phyloP scores from a whole-genome alignment of 1,284 basidiomycete species.

The Cutaneotrichosporon spelunceum region DNA sequence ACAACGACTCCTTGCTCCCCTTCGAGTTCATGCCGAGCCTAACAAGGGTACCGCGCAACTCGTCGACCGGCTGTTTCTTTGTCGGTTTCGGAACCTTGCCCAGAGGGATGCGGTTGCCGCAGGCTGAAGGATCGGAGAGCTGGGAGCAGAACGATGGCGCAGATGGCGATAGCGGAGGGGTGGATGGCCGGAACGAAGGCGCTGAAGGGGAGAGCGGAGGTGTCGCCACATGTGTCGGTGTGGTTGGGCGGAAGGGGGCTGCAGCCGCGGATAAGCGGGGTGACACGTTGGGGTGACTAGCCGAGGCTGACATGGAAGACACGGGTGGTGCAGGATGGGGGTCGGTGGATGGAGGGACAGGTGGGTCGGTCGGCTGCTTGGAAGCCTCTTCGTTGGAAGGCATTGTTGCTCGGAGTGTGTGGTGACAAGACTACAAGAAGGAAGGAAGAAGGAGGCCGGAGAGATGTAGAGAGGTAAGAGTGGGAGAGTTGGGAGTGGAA shows the following conservation, averaged over 20 bases:
- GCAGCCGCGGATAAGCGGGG: not conserved
- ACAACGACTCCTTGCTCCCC: slow-evolving; percentile 51
- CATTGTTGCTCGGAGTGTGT: not conserved
- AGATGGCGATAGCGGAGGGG: not conserved
- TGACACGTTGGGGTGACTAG: not conserved
- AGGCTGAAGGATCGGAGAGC: not conserved
- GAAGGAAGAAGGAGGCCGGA: not conserved
- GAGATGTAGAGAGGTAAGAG: not conserved
- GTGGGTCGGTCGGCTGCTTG: not conserved
- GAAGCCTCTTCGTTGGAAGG: not conserved
- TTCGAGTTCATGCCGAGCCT: slow-evolving; percentile 39
- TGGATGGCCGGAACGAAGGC: not conserved
- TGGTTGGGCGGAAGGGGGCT: not conserved
- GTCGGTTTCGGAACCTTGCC: slow-evolving; percentile 24
- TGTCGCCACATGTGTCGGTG: not conserved
- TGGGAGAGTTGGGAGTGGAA: too few relatives aligned
- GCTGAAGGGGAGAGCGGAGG: not conserved
- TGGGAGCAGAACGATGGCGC: not conserved
- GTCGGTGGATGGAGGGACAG: not conserved
- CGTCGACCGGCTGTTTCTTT: slow-evolving; percentile 41
- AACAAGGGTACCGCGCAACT: slow-evolving; percentile 34
- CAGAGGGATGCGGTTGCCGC: not conserved
- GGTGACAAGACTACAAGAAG: not conserved
- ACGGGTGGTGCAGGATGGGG: not conserved
- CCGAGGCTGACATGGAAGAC: not conserved